These are phyloP conservation scores for Cercospora sp. DNA, from an alignment of 2,329 filamentous ascomycete species.

Conservation along the genomic window DNA sequence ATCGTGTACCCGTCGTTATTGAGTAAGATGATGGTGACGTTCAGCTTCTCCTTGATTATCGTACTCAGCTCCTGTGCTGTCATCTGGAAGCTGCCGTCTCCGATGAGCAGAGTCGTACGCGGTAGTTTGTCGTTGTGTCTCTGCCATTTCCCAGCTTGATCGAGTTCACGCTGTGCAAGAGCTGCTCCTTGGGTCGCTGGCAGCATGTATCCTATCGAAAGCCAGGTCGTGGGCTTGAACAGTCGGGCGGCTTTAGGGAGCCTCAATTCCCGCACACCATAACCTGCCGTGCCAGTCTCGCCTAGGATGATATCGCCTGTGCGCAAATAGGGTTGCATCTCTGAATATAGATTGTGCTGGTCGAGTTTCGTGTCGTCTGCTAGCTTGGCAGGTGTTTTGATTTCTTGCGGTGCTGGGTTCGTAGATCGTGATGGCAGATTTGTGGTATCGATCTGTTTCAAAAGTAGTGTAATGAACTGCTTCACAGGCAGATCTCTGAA, in stretches of 20 bases:
- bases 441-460: conserved; percentile 11
- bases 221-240: conserved; percentile 76
- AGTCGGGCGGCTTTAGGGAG: conserved; percentile 74
- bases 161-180: conserved; percentile 66
- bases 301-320: conserved; percentile 73
- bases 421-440: neutral
- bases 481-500: conserved; percentile 20
- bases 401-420: neutral
- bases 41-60: conserved; percentile 52
- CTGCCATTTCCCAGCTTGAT: conserved; percentile 31
- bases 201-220: conserved; percentile 65
- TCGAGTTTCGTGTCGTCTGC: neutral
- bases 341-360: conserved; percentile 14
- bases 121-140: conserved; percentile 31
- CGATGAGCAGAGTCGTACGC: conserved; percentile 52
- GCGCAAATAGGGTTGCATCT: conserved; percentile 10
- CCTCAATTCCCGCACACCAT: conserved; percentile 81
- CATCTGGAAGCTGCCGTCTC: conserved; percentile 41
- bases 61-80: conserved; percentile 66
- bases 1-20: conserved; percentile 52
- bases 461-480: conserved; percentile 12
- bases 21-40: conserved; percentile 45
- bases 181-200: conserved; percentile 69
- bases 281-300: conserved; percentile 85
- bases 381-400: neutral